A percentile compares a stretch with the other conserved stretches of the same genome.
These are phyloP conservation scores for Talaromyces piceae DNA, from an alignment of 2,329 filamentous ascomycete genomes.

Conservation along the genomic window DNA sequence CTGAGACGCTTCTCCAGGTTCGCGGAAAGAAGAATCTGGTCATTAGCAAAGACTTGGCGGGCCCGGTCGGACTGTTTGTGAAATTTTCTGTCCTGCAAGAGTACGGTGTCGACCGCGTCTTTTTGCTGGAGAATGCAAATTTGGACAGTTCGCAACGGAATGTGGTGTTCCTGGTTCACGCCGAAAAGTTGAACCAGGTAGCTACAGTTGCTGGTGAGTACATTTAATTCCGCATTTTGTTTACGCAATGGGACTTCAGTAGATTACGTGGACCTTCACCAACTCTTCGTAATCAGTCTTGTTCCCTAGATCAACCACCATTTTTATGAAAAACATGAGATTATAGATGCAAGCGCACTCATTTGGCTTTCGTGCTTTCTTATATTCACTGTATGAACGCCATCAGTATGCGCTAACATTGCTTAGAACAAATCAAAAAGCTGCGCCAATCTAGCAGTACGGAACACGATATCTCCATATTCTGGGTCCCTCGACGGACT, in stretches of 20 bases:
- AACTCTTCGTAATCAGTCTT: constrained; percentile 52
- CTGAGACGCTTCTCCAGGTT: constrained; percentile 55
- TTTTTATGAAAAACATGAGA: not conserved
- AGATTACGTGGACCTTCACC: constrained; percentile 49
- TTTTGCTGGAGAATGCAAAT: constrained; percentile 93
- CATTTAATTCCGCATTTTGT: constrained; percentile 8
- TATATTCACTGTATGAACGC: constrained; percentile 35
- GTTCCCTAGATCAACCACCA: constrained; percentile 43
- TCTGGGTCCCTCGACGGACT: constrained; percentile 91
- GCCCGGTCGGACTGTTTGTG: constrained; percentile 81
- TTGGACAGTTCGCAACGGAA: constrained; percentile 91
- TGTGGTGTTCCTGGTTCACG: constrained; percentile 85
- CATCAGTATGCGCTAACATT: constrained; percentile 55
- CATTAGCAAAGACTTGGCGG: constrained; percentile 82
- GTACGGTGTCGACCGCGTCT: constrained; percentile 96
- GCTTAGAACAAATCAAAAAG: constrained; percentile 77
- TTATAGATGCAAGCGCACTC: constrained; percentile 32
- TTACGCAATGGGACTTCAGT: constrained; percentile 44
- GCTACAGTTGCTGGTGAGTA: constrained; percentile 79
- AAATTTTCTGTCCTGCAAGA: constrained; percentile 94
- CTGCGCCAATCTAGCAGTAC: constrained; percentile 80
- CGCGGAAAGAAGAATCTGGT: constrained; percentile 98
- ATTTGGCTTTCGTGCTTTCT: constrained; percentile 36
- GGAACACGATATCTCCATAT: constrained; percentile 92
- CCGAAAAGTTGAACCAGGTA: constrained; percentile 78